Conservation (phyloP, 1,284 basidiomycete species). For the Dichomitus squalens region DNA sequence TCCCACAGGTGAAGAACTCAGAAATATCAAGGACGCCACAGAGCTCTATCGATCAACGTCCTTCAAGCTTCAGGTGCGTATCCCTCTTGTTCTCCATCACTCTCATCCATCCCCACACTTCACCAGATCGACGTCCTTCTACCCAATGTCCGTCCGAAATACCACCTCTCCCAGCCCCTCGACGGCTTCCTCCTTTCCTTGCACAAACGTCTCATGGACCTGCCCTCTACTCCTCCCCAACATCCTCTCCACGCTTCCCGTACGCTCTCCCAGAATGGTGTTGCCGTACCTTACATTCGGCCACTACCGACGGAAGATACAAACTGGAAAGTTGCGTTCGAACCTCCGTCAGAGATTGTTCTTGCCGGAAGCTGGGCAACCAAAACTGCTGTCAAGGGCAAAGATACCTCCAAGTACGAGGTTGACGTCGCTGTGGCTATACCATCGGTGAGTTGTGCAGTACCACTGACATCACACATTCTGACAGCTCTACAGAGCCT, state of each 20-base stretch:
- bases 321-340: constrained; percentile 78
- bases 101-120: background rate
- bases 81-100: background rate
- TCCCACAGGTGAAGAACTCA: constrained; percentile 74
- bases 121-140: constrained; percentile 78
- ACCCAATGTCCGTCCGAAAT: constrained; percentile 76
- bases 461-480: constrained; percentile 6
- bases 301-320: constrained; percentile 70
- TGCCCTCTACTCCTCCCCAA: constrained; percentile 59
- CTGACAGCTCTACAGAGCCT: constrained; percentile 47
- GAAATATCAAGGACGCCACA: constrained; percentile 73
- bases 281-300: constrained; percentile 63
- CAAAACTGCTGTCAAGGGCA: constrained; percentile 64
- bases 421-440: constrained; percentile 89
- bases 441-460: constrained; percentile 64
- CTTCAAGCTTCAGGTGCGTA: constrained; percentile 79
- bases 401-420: constrained; percentile 64
- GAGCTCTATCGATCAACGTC: constrained; percentile 83
- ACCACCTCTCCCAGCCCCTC: constrained; percentile 52
- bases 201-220: constrained; percentile 57
- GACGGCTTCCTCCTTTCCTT: constrained; percentile 67
- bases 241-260: constrained; percentile 68
- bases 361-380: constrained; percentile 80
- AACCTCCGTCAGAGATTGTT: constrained; percentile 64
- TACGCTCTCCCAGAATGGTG: constrained; percentile 50